Conservation (phyloP, 306 rosid species). For the Hippophae gyantsensis region DNA sequence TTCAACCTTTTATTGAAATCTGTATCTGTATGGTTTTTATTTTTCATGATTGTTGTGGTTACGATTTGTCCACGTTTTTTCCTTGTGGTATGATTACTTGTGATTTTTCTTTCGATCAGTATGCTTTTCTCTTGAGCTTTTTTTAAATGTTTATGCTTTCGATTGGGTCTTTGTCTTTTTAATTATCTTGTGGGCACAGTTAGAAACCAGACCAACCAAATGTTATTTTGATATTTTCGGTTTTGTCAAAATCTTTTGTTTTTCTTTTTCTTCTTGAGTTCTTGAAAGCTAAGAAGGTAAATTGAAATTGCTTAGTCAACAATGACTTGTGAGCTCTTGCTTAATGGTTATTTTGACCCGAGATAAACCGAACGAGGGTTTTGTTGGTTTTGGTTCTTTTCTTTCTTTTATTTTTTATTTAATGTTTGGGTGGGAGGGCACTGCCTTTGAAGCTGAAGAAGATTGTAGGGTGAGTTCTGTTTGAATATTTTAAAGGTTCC, state of each 20-base stretch:
- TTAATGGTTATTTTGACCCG: constrained; percentile 7
- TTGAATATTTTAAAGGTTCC: constrained; percentile 20
- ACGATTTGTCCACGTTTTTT: constrained; percentile 22
- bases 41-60: constrained; percentile 11
- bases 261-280: neutral
- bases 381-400: constrained; percentile 10
- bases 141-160: constrained; percentile 15
- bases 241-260: neutral
- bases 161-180: constrained; percentile 19
- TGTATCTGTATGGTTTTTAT: neutral
- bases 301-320: neutral
- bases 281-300: constrained; percentile 6
- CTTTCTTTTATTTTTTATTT: constrained; percentile 10
- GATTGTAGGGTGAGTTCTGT: constrained; percentile 12
- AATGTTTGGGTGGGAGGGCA: neutral
- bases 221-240: constrained; percentile 9
- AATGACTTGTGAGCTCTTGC: neutral
- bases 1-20: constrained; percentile 5
- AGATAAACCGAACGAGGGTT: neutral
- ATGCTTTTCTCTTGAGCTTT: constrained; percentile 23
- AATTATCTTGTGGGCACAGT: constrained; percentile 16
- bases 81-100: constrained; percentile 1
- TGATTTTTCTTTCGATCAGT: constrained; percentile 20
- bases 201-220: constrained; percentile 16
- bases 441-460: neutral